A percentile compares a stretch with the other conserved stretches of the same genome.
These are phyloP conservation scores for Xylaria sp. DNA, from an alignment of 2,329 filamentous ascomycete genomes.

Conservation along the genomic window DNA sequence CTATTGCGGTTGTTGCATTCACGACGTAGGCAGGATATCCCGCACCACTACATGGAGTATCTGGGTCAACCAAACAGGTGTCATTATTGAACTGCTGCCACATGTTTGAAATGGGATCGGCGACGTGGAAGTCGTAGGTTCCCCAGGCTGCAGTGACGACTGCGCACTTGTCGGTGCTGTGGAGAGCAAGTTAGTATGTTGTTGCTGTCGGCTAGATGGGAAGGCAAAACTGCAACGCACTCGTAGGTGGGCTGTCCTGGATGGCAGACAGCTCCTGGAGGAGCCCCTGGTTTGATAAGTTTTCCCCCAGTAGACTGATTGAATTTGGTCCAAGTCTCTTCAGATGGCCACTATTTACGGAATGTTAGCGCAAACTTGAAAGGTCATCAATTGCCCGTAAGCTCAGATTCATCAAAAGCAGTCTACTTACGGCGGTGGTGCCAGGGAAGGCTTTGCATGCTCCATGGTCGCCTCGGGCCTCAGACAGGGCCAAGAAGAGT, in stretches of 20 bases:
- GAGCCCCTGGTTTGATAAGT: constrained; percentile 47
- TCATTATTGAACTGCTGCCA: constrained; percentile 55
- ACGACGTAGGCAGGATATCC: constrained; percentile 50
- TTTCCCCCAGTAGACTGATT: constrained; percentile 51
- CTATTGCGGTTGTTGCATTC: constrained; percentile 45
- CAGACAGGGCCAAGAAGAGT: background rate
- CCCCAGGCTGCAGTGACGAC: constrained; percentile 40
- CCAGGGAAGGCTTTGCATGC: constrained; percentile 56
- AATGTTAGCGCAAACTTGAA: constrained; percentile 16
- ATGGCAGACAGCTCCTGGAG: constrained; percentile 55
- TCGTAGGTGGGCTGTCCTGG: constrained; percentile 43
- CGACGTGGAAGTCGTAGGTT: constrained; percentile 46
- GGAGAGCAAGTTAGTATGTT: background rate
- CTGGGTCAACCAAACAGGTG: constrained; percentile 53
- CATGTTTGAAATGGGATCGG: constrained; percentile 46
- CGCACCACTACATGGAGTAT: constrained; percentile 45
- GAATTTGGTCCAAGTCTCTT: constrained; percentile 51
- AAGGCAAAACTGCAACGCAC: constrained; percentile 6
- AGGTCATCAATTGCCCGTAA: too few species aligned
- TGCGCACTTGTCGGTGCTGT: constrained; percentile 40
- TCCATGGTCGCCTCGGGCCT: constrained; percentile 12
- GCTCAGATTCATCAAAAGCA: too few species aligned
- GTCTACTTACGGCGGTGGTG: constrained; percentile 38
- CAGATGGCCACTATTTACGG: constrained; percentile 52
- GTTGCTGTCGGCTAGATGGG: background rate